Evolutionary conservation across 1,284 basidiomycete species (phyloP).

Genomic region (Heterobasidion parviporum): DNA sequence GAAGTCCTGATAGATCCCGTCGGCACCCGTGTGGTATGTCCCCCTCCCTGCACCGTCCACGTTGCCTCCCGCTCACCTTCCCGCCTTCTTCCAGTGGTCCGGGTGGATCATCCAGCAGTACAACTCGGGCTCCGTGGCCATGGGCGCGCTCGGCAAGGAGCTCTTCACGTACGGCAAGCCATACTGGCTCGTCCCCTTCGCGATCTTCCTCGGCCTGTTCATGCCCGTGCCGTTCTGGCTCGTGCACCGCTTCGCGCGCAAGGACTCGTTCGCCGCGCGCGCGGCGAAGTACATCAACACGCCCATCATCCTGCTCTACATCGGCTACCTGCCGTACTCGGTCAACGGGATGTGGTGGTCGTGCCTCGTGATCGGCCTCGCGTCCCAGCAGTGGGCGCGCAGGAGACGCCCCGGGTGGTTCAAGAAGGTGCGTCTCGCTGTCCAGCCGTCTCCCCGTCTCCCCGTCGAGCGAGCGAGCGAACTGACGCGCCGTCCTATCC

Average conservation of each 20-base stretch:
- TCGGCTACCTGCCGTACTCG: constrained; percentile 48
- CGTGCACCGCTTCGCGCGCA: constrained; percentile 30
- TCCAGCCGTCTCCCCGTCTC: neutral
- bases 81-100: constrained; percentile 27
- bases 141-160: constrained; percentile 47
- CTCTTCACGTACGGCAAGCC: constrained; percentile 33
- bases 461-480: too few species aligned
- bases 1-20: constrained; percentile 39
- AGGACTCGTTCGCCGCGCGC: constrained; percentile 23
- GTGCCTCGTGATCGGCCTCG: constrained; percentile 38
- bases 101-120: constrained; percentile 45
- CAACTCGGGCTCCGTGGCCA: constrained; percentile 48
- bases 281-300: constrained; percentile 38
- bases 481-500: neutral
- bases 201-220: constrained; percentile 40
- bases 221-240: constrained; percentile 44
- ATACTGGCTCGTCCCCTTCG: constrained; percentile 41
- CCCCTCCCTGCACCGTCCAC: neutral
- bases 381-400: constrained; percentile 41
- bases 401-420: constrained; percentile 37
- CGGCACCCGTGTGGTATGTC: constrained; percentile 34
- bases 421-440: constrained; percentile 28
- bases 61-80: too few species aligned
- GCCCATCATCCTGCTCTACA: constrained; percentile 40
- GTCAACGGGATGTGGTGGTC: constrained; percentile 44